Conservation (phyloP, 164 flowering plant genomes). For the Pachysandra terminalis region DNA sequence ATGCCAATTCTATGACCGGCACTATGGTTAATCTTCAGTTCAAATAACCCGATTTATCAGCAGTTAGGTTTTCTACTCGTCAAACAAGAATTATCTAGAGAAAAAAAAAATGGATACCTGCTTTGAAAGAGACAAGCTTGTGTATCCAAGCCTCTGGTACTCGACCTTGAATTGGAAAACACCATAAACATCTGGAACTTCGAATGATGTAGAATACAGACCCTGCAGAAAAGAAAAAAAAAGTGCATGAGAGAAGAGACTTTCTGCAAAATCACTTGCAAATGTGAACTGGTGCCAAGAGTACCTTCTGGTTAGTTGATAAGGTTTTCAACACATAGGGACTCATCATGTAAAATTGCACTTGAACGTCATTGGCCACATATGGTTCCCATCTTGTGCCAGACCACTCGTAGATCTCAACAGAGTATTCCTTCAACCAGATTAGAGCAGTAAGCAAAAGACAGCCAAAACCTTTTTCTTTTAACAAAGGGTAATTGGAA, state of each 20-base stretch:
- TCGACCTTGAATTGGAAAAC: slow-evolving; percentile 98
- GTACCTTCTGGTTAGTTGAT: slow-evolving; percentile 78
- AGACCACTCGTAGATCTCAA: slow-evolving; percentile 96
- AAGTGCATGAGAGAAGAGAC: slow-evolving; percentile 6
- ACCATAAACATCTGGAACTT: slow-evolving; percentile 99
- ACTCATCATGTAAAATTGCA: slow-evolving; percentile 99
- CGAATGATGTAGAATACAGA: slow-evolving; percentile 60
- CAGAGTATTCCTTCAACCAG: slow-evolving; percentile 68
- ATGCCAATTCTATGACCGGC: too few species aligned
- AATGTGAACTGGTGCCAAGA: slow-evolving; percentile 14
- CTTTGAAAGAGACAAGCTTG: slow-evolving; percentile 75
- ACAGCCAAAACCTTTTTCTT: slow-evolving; percentile 1
- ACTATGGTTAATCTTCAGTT: not conserved
- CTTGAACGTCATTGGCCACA: slow-evolving; percentile 86
- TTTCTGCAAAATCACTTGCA: not conserved
- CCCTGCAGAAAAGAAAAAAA: slow-evolving; percentile 69
- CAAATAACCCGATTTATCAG: not conserved
- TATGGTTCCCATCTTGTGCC: slow-evolving; percentile 93
- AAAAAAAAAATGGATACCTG: slow-evolving; percentile 60
- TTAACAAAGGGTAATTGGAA: not conserved
- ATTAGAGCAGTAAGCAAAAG: slow-evolving; percentile 2
- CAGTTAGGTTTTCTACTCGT: not conserved
- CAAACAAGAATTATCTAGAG: not conserved
- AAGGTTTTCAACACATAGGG: slow-evolving; percentile 91
- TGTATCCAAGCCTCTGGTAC: slow-evolving; percentile 90